Base-by-base conservation (phyloP, 208 protist genomes). In the Acanthamoeba lenticulata region DNA sequence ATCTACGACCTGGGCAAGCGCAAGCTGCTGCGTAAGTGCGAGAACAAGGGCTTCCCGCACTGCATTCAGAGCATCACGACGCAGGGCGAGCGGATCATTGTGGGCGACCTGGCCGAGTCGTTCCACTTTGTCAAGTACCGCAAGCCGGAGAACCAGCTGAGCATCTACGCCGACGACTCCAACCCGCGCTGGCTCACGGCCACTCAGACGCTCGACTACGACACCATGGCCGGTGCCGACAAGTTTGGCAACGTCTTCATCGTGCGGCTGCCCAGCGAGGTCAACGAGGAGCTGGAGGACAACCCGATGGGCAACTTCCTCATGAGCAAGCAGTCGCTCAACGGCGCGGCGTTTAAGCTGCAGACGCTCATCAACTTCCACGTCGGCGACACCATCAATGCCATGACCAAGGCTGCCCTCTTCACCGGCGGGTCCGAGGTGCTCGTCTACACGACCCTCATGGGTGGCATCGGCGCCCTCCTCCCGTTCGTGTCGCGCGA, bases 211-310 rank as follows among this genome's bases (percentile, higher is more conserved):
- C 44, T 99, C 7, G 98, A 99, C 95, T 98, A 98, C 86, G 85
- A 98, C 94, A 98, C 98, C 1, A 94, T 99, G n/a, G 96, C 95
- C 4, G 97, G 93, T 19, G 95, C 93, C 17, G 98, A 99, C 95
- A 98, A 98, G 94, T 98, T 99, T 95, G 98, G 98, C 38, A 98
- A 98, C 90, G 72, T 99, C 36, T 98, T 97, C 79, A 85, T 99
- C 13, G 45, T 95, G 1, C 95, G 98, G 55, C 90, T 98, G 49
- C 97, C 97, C 11, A 29, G 65, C 17, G 79, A 97, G 7, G 95
- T 96, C 15, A 69, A 60, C 24, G 96, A 97, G 94, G 42, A 96
- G 86, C 62, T 94, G 92, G 27, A 79, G 91, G n/a, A 93, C 57
- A 49, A 40, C 91, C 1, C 42, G 72, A 60, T 96, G 86, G 57